Percentiles rank a stretch among this genome's conserved stretches.
Conservation (phyloP, 2,329 filamentous ascomycete genomes). For the Neofusicoccum umdonicola region DNA sequence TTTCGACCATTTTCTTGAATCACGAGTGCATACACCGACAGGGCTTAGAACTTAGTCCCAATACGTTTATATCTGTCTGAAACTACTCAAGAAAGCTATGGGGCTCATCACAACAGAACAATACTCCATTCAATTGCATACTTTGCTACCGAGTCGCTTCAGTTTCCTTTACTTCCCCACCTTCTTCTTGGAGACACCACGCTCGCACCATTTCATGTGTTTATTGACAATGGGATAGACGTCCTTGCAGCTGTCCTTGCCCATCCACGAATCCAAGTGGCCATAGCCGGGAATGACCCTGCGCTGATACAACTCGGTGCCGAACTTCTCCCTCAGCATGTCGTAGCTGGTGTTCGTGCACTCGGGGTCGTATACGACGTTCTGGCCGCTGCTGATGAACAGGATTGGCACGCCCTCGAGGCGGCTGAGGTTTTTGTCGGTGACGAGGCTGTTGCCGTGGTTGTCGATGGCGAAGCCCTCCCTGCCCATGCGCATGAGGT, state of each 20-base stretch:
- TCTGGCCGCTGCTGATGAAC: constrained; percentile 30
- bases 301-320: constrained; percentile 49
- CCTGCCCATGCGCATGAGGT: constrained; percentile 57
- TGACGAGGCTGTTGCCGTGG: constrained; percentile 15
- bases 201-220: too few relatives aligned
- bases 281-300: constrained; percentile 47
- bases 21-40: too few relatives aligned
- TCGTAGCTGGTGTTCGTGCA: constrained; percentile 56
- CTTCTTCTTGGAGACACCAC: too few relatives aligned
- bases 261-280: constrained; percentile 1
- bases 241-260: not conserved
- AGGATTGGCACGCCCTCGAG: constrained; percentile 19
- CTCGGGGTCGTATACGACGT: constrained; percentile 55
- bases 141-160: too few relatives aligned
- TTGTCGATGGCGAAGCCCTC: not conserved
- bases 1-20: too few relatives aligned
- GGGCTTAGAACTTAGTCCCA: too few relatives aligned
- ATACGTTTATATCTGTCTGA: too few relatives aligned
- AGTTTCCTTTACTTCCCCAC: too few relatives aligned
- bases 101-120: too few relatives aligned
- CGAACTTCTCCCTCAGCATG: constrained; percentile 53
- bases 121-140: too few relatives aligned
- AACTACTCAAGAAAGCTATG: too few relatives aligned
- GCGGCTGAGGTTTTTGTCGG: constrained; percentile 16
- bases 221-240: not conserved